Percentiles rank a stretch among this genome's conserved stretches.
These are phyloP conservation scores for Calycina marina DNA, from an alignment of 2,329 filamentous ascomycete species.

Conservation along the genomic window DNA sequence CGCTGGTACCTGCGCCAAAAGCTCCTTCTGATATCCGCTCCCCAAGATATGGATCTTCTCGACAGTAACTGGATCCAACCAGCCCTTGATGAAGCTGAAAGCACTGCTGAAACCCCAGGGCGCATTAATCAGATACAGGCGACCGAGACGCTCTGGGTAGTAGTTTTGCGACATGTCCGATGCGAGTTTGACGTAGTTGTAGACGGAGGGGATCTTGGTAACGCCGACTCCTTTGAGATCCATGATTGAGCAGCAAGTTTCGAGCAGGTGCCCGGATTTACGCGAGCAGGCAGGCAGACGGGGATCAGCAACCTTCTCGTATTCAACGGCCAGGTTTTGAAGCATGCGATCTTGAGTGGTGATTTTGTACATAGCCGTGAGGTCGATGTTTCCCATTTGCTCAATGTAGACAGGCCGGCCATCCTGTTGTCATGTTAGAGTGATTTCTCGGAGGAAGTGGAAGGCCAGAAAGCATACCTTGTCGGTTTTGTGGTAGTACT, in stretches of 20 bases:
- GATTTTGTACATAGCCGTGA: constrained; percentile 82
- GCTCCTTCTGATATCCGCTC: constrained; percentile 64
- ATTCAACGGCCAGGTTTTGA: constrained; percentile 90
- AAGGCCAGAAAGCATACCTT: constrained; percentile 35
- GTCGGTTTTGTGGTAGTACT: constrained; percentile 98
- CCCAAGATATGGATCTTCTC: constrained; percentile 91
- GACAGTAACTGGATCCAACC: constrained; percentile 93
- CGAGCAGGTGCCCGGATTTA: constrained; percentile 75
- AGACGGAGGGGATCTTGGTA: constrained; percentile 67
- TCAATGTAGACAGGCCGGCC: constrained; percentile 96
- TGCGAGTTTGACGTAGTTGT: constrained; percentile 73
- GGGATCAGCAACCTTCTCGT: constrained; percentile 89
- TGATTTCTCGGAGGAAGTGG: neutral
- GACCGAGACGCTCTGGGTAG: constrained; percentile 93
- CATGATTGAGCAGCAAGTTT: constrained; percentile 98
- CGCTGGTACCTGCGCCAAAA: constrained; percentile 69
- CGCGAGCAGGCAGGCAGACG: constrained; percentile 90
- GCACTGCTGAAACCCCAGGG: constrained; percentile 87
- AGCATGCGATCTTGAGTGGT: constrained; percentile 89
- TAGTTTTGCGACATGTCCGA: constrained; percentile 94
- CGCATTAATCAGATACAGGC: constrained; percentile 95
- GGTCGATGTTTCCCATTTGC: constrained; percentile 83
- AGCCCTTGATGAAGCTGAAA: constrained; percentile 78
- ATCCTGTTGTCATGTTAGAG: constrained; percentile 42
- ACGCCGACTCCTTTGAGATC: constrained; percentile 91